phyloP scores from a whole-genome alignment of 83 land plant genomes.

The Picea abies region DNA sequence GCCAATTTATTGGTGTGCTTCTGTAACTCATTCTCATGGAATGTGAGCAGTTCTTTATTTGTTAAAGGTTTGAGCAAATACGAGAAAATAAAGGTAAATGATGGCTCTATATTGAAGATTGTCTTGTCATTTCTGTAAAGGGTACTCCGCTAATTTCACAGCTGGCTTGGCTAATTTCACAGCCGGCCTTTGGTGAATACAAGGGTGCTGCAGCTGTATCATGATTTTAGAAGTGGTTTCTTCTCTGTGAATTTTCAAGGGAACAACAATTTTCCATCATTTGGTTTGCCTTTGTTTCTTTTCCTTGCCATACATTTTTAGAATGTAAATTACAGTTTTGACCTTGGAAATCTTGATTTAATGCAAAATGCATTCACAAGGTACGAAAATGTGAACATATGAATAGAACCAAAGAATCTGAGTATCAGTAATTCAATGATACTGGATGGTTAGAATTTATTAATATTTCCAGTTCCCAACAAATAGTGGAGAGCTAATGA shows the following conservation, averaged over 20 bases:
- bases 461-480: background rate
- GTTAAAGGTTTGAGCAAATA: constrained; percentile 7
- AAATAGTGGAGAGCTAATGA: background rate
- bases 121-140: constrained; percentile 18
- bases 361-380: background rate
- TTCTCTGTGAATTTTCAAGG: constrained; percentile 13
- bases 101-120: constrained; percentile 11
- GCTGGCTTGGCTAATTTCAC: background rate
- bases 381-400: background rate
- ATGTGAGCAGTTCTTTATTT: constrained; percentile 10
- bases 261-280: constrained; percentile 13
- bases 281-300: constrained; percentile 9
- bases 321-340: no score
- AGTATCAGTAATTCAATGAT: background rate
- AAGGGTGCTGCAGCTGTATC: constrained; percentile 4
- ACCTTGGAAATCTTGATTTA: background rate
- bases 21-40: constrained; percentile 5
- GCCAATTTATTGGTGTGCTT: constrained; percentile 7
- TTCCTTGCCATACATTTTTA: background rate
- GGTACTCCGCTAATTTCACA: background rate
- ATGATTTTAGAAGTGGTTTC: constrained; percentile 13
- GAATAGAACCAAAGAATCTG: background rate
- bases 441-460: background rate
- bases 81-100: constrained; percentile 11
- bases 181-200: constrained; percentile 8